These are phyloP conservation scores for Fusarium keratoplasticum DNA, from an alignment of 2,329 filamentous ascomycete genomes.

Conservation along the genomic window DNA sequence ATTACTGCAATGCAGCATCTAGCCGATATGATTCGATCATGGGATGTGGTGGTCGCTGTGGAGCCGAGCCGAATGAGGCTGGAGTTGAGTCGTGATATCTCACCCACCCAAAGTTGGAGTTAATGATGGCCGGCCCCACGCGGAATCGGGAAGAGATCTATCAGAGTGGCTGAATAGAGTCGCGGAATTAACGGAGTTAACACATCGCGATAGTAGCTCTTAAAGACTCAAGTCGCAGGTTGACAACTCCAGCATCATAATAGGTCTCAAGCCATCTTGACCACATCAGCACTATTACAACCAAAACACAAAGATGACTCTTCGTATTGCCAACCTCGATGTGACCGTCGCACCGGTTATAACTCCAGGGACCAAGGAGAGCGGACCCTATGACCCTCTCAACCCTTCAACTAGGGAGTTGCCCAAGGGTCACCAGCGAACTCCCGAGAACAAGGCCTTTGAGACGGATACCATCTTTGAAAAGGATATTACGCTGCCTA, in stretches of 20 bases:
- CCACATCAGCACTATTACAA: not conserved
- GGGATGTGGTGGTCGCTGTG: not conserved
- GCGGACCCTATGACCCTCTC: not conserved
- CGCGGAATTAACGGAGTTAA: not conserved
- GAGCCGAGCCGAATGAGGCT: not conserved
- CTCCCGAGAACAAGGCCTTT: not conserved
- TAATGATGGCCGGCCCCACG: not conserved
- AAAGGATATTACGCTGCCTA: slow-evolving; percentile 3
- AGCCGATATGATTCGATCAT: not conserved
- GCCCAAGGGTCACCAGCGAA: not conserved
- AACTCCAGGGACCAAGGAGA: slow-evolving; percentile 2
- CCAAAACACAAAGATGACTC: not conserved
- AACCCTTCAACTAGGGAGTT: not conserved
- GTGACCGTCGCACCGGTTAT: not conserved
- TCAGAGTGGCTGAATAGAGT: not conserved
- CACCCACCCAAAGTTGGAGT: not conserved
- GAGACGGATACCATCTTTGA: slow-evolving; percentile 6
- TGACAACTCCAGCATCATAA: not conserved
- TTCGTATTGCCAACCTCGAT: slow-evolving; percentile 1
- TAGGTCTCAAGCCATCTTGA: not conserved
- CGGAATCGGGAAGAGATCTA: not conserved
- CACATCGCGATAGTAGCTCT: not conserved
- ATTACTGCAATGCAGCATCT: not conserved
- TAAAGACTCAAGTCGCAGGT: not conserved
- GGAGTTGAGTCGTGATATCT: not conserved